A percentile compares a stretch with the other conserved stretches of the same genome.
phyloP scores from a whole-genome alignment of 192 early-diverging fungal species.

The Backusella circina region DNA sequence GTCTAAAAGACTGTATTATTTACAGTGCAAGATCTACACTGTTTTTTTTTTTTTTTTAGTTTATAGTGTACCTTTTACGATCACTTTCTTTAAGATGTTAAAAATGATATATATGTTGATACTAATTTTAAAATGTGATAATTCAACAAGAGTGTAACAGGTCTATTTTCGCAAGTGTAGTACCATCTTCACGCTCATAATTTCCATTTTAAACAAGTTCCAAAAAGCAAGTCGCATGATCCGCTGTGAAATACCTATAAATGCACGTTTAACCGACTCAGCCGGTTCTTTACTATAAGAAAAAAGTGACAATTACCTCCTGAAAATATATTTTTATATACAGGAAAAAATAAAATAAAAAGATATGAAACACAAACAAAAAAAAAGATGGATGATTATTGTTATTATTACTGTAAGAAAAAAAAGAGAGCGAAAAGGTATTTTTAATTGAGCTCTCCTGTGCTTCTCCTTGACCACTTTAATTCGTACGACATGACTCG shows the following conservation, averaged over 20 bases:
- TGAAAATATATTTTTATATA: background rate
- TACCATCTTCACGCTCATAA: constrained; percentile 4
- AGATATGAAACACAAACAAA: background rate
- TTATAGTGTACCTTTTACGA: too few species aligned
- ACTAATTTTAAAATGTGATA: background rate
- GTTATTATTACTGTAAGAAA: background rate
- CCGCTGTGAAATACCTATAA: background rate
- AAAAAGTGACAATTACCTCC: background rate
- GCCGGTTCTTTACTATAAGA: background rate
- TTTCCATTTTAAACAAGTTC: constrained; percentile 3
- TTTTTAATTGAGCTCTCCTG: constrained; percentile 4
- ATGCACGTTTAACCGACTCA: background rate
- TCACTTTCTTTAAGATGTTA: too few species aligned
- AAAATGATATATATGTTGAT: background rate
- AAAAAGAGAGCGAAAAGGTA: background rate
- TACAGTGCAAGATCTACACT: too few species aligned
- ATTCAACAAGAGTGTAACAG: background rate
- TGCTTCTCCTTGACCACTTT: constrained; percentile 1
- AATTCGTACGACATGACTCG: background rate
- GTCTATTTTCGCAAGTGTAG: background rate
- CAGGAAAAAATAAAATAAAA: background rate
- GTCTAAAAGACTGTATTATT: too few species aligned
- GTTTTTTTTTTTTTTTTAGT: too few species aligned
- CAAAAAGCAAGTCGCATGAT: constrained; percentile 1
- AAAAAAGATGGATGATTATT: background rate